Evolutionary conservation across 495 filamentous ascomycete genomes (phyloP), one percentile per base, ranked within the genome.

Genomic region (Neurospora sp.): DNA sequence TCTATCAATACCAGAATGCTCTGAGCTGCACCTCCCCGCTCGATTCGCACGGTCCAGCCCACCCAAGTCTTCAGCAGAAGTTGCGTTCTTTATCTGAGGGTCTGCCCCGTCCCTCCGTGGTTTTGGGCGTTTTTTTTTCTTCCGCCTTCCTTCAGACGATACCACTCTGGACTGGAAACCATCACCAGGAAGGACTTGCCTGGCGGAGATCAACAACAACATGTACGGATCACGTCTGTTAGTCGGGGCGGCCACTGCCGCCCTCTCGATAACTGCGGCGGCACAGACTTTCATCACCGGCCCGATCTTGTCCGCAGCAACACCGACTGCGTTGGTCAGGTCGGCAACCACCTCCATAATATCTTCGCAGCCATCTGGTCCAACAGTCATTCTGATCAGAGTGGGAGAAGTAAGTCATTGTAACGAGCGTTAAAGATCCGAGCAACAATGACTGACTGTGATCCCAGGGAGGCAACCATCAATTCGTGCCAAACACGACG

Each of bases 381-480:
- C 70, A n/a, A 69, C 71, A 54, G 82, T 79, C 39, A 73, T 78
- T 38, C 72, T 71, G 13, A 76, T 83, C 31, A 70, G 73, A 2
- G 81, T 83, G n/a, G 82, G 81, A 43, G 74, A 73, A 9, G 81
- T 82, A 78, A 17, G 80, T 75, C 6, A 48, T 66, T 34, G 2
- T 28, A 19, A 62, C 24, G 13, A 62, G 54, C 69, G 19, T 15
- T 4, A 43, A 42, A n/a, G 43, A 71, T 43, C 5, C 13, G 5
- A 71, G 31, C 34, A 74, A 42, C 36, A 34, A 28, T n/a, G 48
- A 31, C 74, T 72, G 19, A 72, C 54, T 2, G 72, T 59, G 38
- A 48, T 74, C 40, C 15, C 36, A 78, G 81, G 78, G 80, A 71
- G 78, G 78, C 38, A 11, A 10, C 1, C 79, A 81, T 42, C 77